phyloP scores from a whole-genome alignment of 2,329 filamentous ascomycete genomes.

The Talaromyces sp. region DNA sequence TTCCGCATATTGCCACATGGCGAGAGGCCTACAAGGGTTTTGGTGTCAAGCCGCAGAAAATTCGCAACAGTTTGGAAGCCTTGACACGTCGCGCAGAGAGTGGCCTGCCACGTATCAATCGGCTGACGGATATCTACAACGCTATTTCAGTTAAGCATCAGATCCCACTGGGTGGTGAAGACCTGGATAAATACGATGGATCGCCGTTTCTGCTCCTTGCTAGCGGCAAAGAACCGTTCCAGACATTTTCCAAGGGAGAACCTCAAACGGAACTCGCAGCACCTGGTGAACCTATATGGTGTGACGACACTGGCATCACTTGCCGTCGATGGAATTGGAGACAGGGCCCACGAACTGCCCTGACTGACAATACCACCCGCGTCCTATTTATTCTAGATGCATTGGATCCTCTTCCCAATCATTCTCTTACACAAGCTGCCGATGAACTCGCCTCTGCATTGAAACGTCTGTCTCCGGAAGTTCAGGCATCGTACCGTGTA shows the following conservation, averaged over 20 bases:
- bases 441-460: constrained; percentile 13
- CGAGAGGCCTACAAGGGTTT: constrained; percentile 34
- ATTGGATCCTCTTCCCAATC: constrained; percentile 12
- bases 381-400: constrained; percentile 27
- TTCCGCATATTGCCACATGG: constrained; percentile 35
- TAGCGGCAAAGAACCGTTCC: constrained; percentile 30
- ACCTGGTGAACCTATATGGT: constrained; percentile 35
- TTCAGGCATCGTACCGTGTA: background rate
- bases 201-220: constrained; percentile 25
- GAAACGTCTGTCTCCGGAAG: constrained; percentile 6
- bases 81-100: constrained; percentile 25
- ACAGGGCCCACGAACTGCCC: constrained; percentile 30
- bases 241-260: constrained; percentile 25
- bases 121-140: constrained; percentile 37
- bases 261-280: constrained; percentile 14
- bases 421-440: constrained; percentile 9
- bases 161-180: constrained; percentile 34
- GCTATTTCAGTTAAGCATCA: constrained; percentile 35
- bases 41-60: constrained; percentile 34
- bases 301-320: constrained; percentile 32
- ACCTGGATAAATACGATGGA: constrained; percentile 33
- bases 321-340: constrained; percentile 38
- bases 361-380: constrained; percentile 28
- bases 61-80: constrained; percentile 33
- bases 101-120: constrained; percentile 33